These are phyloP conservation scores for Berkeleyomyces rouxiae DNA, from an alignment of 2,329 filamentous ascomycete genomes.

Conservation along the genomic window DNA sequence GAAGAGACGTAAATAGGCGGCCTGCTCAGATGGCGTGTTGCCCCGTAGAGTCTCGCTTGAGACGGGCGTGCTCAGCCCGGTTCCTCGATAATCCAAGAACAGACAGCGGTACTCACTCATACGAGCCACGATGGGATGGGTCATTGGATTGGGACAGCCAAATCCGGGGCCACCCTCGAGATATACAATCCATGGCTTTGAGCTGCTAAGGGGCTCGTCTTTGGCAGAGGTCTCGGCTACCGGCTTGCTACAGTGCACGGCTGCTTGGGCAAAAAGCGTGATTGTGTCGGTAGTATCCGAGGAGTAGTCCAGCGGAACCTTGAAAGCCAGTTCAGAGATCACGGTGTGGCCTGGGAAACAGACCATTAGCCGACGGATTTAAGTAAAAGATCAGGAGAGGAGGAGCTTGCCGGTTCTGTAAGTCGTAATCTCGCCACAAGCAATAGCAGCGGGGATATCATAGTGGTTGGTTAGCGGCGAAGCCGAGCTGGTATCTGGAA, in stretches of 20 bases:
- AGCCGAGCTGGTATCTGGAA: not conserved
- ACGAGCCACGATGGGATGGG: constrained; percentile 50
- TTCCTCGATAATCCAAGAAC: constrained; percentile 80
- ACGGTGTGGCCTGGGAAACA: constrained; percentile 45
- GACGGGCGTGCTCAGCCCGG: constrained; percentile 68
- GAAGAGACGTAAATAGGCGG: constrained; percentile 67
- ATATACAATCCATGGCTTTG: constrained; percentile 49
- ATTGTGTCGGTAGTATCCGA: constrained; percentile 42
- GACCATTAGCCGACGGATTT: not conserved
- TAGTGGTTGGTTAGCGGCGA: not conserved
- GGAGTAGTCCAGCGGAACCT: constrained; percentile 64
- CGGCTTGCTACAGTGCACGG: constrained; percentile 46
- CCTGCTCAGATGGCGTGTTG: constrained; percentile 50
- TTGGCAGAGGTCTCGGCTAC: constrained; percentile 31
- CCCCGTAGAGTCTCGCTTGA: constrained; percentile 47
- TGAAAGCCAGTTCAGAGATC: constrained; percentile 71
- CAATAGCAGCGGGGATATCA: constrained; percentile 5
- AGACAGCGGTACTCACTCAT: constrained; percentile 74
- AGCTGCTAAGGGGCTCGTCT: constrained; percentile 22
- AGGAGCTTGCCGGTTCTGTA: constrained; percentile 7
- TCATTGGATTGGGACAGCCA: constrained; percentile 58
- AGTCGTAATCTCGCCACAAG: constrained; percentile 3
- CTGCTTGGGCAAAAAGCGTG: constrained; percentile 62
- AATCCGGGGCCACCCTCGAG: constrained; percentile 78
- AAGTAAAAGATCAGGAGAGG: not conserved